phyloP scores from a whole-genome alignment of 768 basidiomycete genomes.

The Fomitopsis serialis region DNA sequence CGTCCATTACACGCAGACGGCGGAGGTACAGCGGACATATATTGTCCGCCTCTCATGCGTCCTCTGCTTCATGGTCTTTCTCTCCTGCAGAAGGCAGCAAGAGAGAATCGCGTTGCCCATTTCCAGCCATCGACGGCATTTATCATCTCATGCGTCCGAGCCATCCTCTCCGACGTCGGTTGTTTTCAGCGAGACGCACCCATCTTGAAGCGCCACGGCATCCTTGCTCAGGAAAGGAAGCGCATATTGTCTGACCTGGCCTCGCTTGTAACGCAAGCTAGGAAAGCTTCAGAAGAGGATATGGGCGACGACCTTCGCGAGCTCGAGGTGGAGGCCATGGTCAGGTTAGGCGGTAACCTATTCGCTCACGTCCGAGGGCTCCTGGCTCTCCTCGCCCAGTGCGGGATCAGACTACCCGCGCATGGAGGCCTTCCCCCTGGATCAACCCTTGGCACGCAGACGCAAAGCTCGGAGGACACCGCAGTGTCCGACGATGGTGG shows the following conservation, averaged over 20 bases:
- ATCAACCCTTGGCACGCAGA: conserved; percentile 23
- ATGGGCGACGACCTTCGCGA: conserved; percentile 43
- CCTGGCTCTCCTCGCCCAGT: conserved; percentile 68
- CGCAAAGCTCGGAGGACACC: conserved; percentile 26
- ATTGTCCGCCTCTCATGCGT: conserved; percentile 75
- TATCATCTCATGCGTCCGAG: conserved; percentile 90
- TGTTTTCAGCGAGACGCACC: conserved; percentile 81
- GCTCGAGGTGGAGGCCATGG: conserved; percentile 68
- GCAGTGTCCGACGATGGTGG: conserved; percentile 19
- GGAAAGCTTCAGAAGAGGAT: conserved; percentile 49
- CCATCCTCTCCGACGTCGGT: conserved; percentile 76
- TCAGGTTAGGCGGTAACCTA: conserved; percentile 74
- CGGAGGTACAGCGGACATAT: conserved; percentile 43
- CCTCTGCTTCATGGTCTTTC: conserved; percentile 83
- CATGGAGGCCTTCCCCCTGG: conserved; percentile 9
- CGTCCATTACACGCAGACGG: conserved; percentile 39
- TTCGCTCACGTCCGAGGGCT: conserved; percentile 79
- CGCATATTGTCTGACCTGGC: conserved; percentile 78
- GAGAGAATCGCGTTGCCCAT: conserved; percentile 70
- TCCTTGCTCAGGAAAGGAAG: conserved; percentile 74
- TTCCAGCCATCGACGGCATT: conserved; percentile 93
- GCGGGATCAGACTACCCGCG: conserved; percentile 59
- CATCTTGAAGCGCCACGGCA: conserved; percentile 58
- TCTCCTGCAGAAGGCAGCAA: conserved; percentile 80
- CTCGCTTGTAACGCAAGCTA: conserved; percentile 75